These are phyloP conservation scores for Senna tora DNA, from an alignment of 306 rosid species.

Conservation along the genomic window DNA sequence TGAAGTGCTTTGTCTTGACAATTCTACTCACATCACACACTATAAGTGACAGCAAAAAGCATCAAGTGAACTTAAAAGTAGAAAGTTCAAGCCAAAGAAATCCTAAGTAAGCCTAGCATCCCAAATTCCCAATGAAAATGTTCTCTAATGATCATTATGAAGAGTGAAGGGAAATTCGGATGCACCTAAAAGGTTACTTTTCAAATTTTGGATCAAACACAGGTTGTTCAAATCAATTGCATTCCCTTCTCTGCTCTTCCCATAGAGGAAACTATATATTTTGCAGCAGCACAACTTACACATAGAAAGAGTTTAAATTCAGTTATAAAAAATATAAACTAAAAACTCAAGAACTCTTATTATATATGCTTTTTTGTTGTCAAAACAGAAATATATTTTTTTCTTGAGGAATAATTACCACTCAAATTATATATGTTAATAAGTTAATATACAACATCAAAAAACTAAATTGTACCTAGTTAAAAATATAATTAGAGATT, in stretches of 20 bases:
- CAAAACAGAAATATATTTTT: not conserved
- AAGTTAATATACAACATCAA: not conserved
- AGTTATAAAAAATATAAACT: not conserved
- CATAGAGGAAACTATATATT: conserved; percentile 24
- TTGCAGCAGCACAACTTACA: conserved; percentile 6
- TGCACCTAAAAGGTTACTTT: conserved; percentile 19
- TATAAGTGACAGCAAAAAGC: conserved; percentile 32
- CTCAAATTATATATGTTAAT: conserved; percentile 1
- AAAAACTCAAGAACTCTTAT: conserved; percentile 8
- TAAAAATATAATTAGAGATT: not conserved
- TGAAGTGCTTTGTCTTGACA: conserved; percentile 13
- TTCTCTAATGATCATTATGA: conserved; percentile 6
- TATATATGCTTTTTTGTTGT: not conserved
- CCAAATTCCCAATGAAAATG: not conserved
- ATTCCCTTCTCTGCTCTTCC: conserved; percentile 22
- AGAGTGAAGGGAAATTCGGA: not conserved
- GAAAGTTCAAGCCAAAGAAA: conserved; percentile 20
- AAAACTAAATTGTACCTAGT: conserved; percentile 3
- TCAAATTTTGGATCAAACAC: conserved; percentile 15
- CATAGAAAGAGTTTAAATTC: conserved; percentile 2
- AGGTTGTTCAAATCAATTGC: conserved; percentile 12
- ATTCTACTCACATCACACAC: conserved; percentile 14
- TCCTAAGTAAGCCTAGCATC: not conserved
- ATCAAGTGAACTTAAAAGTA: conserved; percentile 32
- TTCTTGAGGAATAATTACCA: not conserved